Evolutionary conservation across 2,329 filamentous ascomycete species (phyloP).

Genomic region (Talaromyces funiculosus): DNA sequence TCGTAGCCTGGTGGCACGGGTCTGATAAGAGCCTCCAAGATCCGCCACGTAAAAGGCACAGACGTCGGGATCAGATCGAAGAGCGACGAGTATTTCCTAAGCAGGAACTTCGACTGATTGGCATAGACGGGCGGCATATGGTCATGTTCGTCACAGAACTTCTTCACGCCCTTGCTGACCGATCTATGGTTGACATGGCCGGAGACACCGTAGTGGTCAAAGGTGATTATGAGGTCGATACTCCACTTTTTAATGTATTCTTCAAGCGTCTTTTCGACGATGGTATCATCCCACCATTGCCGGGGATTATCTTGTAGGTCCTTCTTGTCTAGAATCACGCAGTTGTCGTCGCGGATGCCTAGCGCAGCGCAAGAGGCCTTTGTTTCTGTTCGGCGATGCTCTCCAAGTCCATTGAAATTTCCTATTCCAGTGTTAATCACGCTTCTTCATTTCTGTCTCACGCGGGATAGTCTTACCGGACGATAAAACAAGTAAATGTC

Average conservation of each 20-base stretch:
- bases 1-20: slow-evolving; percentile 4
- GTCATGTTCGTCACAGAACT: slow-evolving; percentile 21
- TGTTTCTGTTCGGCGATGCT: slow-evolving; percentile 19
- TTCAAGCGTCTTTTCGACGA: slow-evolving; percentile 29
- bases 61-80: slow-evolving; percentile 35
- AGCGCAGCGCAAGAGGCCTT: slow-evolving; percentile 20
- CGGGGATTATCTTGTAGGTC: slow-evolving; percentile 37
- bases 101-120: slow-evolving; percentile 31
- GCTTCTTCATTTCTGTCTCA: background rate
- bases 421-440: slow-evolving; percentile 11
- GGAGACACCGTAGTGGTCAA: slow-evolving; percentile 38
- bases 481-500: slow-evolving; percentile 21
- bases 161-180: slow-evolving; percentile 34
- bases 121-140: slow-evolving; percentile 31
- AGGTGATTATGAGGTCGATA: slow-evolving; percentile 39
- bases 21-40: slow-evolving; percentile 18
- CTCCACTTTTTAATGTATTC: slow-evolving; percentile 35
- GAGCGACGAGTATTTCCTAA: slow-evolving; percentile 37
- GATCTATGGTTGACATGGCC: slow-evolving; percentile 39
- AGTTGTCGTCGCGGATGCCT: slow-evolving; percentile 26
- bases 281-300: slow-evolving; percentile 34
- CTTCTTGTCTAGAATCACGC: slow-evolving; percentile 31
- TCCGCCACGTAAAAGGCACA: slow-evolving; percentile 28
- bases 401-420: slow-evolving; percentile 22
- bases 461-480: slow-evolving; percentile 12